Evolutionary conservation across 2,329 filamentous ascomycete species (phyloP), one percentile per base, ranked within the genome.

Genomic region (Verruconis gallopava): DNA sequence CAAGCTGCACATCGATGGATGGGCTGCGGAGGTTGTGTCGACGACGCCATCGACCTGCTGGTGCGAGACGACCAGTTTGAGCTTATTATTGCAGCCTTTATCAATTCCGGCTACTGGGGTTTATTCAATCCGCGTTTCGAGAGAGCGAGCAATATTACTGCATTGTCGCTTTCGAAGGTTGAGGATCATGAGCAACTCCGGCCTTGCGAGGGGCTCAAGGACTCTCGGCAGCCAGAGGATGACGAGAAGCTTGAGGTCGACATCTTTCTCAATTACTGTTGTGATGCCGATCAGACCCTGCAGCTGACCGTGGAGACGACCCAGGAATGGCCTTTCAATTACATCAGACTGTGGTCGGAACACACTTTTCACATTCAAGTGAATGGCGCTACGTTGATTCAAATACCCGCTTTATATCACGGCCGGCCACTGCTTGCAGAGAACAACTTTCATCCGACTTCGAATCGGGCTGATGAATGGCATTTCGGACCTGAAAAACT

Each of bases 51-150:
- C 18, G 18, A 37, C 35, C 35, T 37, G 6, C 35, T 37, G 18
- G 35, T 37, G 18, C 35, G 35, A 37, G 35, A 37, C 35, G 35
- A 37, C 35, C 11, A 37, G 35, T 37, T 37, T 18, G 17, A 37
- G 35, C 35, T 37, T 37, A 37, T 37, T 37, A 18, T 21, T 37
- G 11, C 35, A 21, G 11, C 35, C 17, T 37, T 37, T 37, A 37
- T 37, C 18, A n/a, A 37, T 37, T 37, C 35, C 17, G 35, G 35
- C 18, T 11, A 20, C 35, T 37, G 11, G 35, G 35, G 17, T 21
- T 21, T 21, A 21, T 37, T 37, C 18, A 20, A 37, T 37, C 17
- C 35, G 35, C 35, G 35, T 37, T 3, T 11, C 11, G 15, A 18
- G 18, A 37, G 35, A 37, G 35, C 18, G 18, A 37, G 18, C 35